Conservation (phyloP, 176 grass and related monocot genomes). For the Elaeis guineensis region DNA sequence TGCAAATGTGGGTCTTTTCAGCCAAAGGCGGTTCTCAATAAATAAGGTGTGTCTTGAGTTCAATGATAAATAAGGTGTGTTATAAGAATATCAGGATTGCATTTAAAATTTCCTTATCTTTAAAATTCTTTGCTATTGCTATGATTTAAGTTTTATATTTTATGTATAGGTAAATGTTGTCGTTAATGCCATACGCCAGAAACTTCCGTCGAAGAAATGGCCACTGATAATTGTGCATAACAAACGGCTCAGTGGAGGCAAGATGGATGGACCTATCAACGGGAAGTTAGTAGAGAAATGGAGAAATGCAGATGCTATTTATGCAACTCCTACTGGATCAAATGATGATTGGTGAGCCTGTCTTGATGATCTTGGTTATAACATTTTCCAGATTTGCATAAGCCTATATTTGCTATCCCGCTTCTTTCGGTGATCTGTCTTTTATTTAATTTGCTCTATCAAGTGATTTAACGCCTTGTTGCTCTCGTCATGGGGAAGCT, state of each 20-base stretch:
- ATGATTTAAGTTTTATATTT: neutral
- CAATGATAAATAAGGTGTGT: constrained; percentile 5
- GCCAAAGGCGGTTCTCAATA: constrained; percentile 41
- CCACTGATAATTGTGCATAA: constrained; percentile 62
- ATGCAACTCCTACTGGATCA: constrained; percentile 62
- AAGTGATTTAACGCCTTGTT: no score
- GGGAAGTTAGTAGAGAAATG: constrained; percentile 43
- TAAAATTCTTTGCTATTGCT: neutral
- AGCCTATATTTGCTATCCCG: no score
- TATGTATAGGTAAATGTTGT: constrained; percentile 44
- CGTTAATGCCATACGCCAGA: constrained; percentile 39
- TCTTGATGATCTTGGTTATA: constrained; percentile 13
- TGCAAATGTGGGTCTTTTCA: constrained; percentile 59
- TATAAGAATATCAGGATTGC: neutral
- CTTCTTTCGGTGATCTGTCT: no score
- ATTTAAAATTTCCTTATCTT: constrained; percentile 3
- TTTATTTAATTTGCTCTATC: no score
- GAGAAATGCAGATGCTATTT: constrained; percentile 51
- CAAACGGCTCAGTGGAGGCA: constrained; percentile 41
- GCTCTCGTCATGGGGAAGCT: no score
- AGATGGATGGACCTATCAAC: constrained; percentile 29
- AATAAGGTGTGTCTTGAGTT: constrained; percentile 27
- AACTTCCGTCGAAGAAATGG: constrained; percentile 31
- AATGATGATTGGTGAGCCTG: constrained; percentile 69
- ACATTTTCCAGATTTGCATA: neutral